Base-by-base conservation (phyloP, 1,284 basidiomycete genomes). In the Vanrija humicola region DNA sequence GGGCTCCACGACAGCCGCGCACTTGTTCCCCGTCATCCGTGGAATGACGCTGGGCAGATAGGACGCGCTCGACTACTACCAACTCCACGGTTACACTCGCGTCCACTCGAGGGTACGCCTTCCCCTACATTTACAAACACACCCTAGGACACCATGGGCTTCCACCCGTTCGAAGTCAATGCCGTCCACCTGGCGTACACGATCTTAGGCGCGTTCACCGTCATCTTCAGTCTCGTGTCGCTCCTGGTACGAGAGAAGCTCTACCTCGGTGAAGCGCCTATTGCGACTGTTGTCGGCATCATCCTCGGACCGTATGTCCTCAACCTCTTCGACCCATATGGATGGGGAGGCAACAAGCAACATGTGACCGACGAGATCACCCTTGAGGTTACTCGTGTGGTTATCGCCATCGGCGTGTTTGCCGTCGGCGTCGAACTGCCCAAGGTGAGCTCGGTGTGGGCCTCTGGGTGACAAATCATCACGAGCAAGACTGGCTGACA, bases 361-460 rank as follows among this genome's bases (percentile, higher is more conserved):
- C 65, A 78, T 25, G 77, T 80, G 5, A 79, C 81, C 9, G 86
- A 92, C 72, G 78, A 79, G 25, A 89, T 95, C 61, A 91, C 86
- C 0, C 80, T 92, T 59, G 96, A 99, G 76, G 82, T 98, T 66
- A 94, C 92, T 19, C 83, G 95, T n/a, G 87, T 98, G 55, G 90
- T 98, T 54, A 86, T 98, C 47, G 95, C 95, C 6, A 89, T 98
- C 55, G 93, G 93, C 40, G 95, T 99, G 5, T 99, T 99, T 75
- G 93, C 95, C 10, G 91, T 98, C 58, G 96, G 96, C 3, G 96
- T 98, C 40, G 90, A 96, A 70, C 79, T 96, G 68, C 93, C 93
- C 25, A 94, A 93, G 77, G 77, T 73, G 42, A 47, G 73, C 55
- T 23, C 21, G 21, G 21, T 23, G 21, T 23, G 21, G 21, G 5